Percentiles rank a stretch among this genome's conserved stretches.
Conservation (phyloP, 306 rosid species). For the Vigna nakashimae region DNA sequence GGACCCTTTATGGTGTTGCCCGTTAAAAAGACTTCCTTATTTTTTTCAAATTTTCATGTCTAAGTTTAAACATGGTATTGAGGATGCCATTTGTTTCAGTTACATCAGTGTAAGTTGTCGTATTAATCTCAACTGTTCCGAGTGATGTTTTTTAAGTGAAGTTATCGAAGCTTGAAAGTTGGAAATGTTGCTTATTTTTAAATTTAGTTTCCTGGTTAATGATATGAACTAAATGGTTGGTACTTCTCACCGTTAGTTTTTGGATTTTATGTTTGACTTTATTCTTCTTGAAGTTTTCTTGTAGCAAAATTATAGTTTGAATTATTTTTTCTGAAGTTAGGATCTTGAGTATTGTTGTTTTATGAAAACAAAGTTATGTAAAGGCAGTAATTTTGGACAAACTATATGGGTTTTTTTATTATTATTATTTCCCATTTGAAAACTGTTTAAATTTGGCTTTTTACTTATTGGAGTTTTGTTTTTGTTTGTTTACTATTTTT, state of each 20-base stretch:
- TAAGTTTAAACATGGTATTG: conserved; percentile 12
- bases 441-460: neutral
- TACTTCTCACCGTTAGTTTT: neutral
- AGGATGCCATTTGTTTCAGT: neutral
- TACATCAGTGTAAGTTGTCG: conserved; percentile 6
- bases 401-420: neutral
- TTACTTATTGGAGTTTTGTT: neutral
- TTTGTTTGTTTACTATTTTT: no score
- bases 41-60: conserved; percentile 36
- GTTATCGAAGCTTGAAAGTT: neutral
- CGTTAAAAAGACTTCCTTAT: conserved; percentile 25
- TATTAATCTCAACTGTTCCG: conserved; percentile 3
- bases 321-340: neutral
- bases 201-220: neutral
- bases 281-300: neutral
- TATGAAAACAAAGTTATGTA: neutral
- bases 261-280: neutral
- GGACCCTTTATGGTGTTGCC: conserved; percentile 48
- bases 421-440: neutral
- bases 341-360: neutral
- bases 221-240: conserved; percentile 8
- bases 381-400: neutral
- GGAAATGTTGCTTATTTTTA: neutral
- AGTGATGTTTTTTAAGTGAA: conserved; percentile 3
- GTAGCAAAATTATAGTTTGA: neutral